Percentiles rank a stretch among this genome's conserved stretches.
These are phyloP conservation scores for Pistacia atlantica DNA, from an alignment of 345 rosid species.

Conservation along the genomic window DNA sequence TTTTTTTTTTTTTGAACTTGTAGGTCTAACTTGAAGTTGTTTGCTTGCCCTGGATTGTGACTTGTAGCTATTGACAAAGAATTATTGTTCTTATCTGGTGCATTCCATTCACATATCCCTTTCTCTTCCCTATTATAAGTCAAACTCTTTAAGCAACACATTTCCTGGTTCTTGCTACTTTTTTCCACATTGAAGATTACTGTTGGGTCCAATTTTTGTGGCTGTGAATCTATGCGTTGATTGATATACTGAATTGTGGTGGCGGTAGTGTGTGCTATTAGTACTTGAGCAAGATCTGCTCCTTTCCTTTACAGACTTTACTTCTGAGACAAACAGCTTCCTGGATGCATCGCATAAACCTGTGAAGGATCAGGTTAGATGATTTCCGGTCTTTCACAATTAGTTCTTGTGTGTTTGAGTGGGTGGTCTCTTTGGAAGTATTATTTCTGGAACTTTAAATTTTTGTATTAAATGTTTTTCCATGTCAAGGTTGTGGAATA, in stretches of 20 bases:
- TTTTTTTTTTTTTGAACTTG: too few species aligned
- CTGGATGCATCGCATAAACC: background rate
- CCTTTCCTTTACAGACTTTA: background rate
- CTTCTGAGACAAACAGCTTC: background rate
- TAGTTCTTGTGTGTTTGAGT: background rate
- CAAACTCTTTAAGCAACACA: too few species aligned
- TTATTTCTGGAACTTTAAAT: too few species aligned
- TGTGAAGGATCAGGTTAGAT: background rate
- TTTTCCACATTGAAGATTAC: background rate
- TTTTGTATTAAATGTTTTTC: too few species aligned
- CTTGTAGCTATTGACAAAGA: too few species aligned
- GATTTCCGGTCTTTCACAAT: background rate
- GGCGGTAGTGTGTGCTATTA: background rate
- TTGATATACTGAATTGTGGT: background rate
- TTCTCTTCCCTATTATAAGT: too few species aligned
- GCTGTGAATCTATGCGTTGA: background rate
- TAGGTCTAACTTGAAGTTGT: too few species aligned
- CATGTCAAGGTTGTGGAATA: too few species aligned
- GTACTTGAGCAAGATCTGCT: background rate
- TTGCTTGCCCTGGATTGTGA: too few species aligned
- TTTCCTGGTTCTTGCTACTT: too few species aligned
- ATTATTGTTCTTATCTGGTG: too few species aligned
- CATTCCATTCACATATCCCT: too few species aligned
- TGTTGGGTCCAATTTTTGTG: background rate
- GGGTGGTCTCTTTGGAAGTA: background rate